phyloP scores from a whole-genome alignment of 2,329 filamentous ascomycete genomes.

The Chrysoporthe austroafricana region DNA sequence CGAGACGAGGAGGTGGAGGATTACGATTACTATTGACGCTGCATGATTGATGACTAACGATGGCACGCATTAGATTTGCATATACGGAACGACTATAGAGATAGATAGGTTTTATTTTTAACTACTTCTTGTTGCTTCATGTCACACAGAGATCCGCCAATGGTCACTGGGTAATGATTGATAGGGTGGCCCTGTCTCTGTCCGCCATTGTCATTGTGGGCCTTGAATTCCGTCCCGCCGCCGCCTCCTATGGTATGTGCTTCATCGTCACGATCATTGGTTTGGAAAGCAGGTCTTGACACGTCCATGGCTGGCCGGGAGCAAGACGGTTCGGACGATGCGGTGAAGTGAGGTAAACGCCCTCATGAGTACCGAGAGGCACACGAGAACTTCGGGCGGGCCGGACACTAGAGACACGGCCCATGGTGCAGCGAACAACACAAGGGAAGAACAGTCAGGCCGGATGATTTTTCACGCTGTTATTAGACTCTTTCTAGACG shows the following conservation, averaged over 20 bases:
- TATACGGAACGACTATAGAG: not conserved
- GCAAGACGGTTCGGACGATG: not conserved
- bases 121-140: not conserved
- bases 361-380: too few relatives aligned
- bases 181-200: not conserved
- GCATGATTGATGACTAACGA: conserved; percentile 16
- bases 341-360: too few relatives aligned
- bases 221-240: not conserved
- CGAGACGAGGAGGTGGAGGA: conserved; percentile 4
- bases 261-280: too few relatives aligned
- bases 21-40: not conserved
- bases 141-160: not conserved
- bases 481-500: not conserved
- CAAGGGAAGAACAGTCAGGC: too few relatives aligned
- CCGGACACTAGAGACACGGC: too few relatives aligned
- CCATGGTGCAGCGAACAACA: too few relatives aligned
- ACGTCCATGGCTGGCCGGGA: not conserved
- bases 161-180: not conserved
- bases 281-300: not conserved
- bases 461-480: not conserved
- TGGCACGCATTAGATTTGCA: not conserved
- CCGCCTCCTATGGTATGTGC: too few relatives aligned
- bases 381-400: too few relatives aligned
- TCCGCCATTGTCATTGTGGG: not conserved
- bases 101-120: not conserved